Base-by-base conservation (phyloP, 441 rosid genomes). In the Isatis lusitanica region DNA sequence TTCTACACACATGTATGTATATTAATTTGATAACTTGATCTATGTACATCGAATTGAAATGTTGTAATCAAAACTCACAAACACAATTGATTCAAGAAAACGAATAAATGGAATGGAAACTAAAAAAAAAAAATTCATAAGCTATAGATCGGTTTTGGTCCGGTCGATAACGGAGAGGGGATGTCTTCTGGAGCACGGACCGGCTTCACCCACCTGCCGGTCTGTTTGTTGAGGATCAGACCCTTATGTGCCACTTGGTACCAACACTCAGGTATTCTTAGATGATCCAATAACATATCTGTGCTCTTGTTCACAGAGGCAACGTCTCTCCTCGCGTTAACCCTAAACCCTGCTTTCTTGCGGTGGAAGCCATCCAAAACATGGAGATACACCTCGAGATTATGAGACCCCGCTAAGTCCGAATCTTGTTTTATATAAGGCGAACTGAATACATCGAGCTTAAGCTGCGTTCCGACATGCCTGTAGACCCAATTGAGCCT, bases 211-310 rank as follows among this genome's bases (percentile, higher is more conserved):
- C 85, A 82, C 73, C 92, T 79, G 0, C 95, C 95, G 60, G 86
- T 60, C 59, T 77, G 44, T 67, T 80, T 77, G 74, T 90, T 87
- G 60, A 83, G 64, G 17, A 86, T 85, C 5, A 90, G 80, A 43
- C 95, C 98, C 77, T 90, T 89, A 44, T 89, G 80, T 4, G 86
- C 91, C 73, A 79, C 42, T 60, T 87, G 86, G 60, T 82, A 82
- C 95, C 94, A 89, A 68, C 44, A 87, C 50, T 76, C 84, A 0
- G 92, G 97, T 55, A 93, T 84, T 60, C 81, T 86, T 7, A 90
- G 77, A 70, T 87, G 88, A 52, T 88, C 90, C 17, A 84, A 63
- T 76, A 93, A 42, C 91, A 89, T 85, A 76, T 89, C 86, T 31
- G 84, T 81, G 26, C 80, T 38, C 80, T 89, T 93, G 60, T 88